Conservation (phyloP, 306 rosid genomes). For the Trifolium subterraneum region DNA sequence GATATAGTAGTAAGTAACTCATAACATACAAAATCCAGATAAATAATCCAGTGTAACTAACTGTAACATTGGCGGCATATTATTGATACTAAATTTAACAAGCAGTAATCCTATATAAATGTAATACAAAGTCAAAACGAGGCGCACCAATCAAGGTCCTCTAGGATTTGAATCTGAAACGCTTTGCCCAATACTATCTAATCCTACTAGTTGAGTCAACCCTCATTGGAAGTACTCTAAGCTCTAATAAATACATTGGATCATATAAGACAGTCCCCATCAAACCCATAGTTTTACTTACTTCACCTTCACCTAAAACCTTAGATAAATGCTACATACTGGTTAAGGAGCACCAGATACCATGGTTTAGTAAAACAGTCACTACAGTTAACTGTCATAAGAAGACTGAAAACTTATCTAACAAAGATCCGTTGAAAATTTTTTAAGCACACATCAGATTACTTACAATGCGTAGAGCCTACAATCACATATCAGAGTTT, state of each 20-base stretch:
- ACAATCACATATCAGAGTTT: conserved; percentile 12
- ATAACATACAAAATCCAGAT: neutral
- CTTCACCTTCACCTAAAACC: conserved; percentile 15
- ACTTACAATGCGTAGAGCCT: conserved; percentile 22
- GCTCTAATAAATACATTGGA: neutral
- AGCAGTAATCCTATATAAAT: neutral
- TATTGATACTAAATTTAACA: neutral
- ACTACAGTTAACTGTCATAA: too few species aligned
- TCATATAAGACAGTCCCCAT: neutral
- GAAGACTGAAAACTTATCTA: conserved; percentile 30
- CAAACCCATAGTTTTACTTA: conserved; percentile 3
- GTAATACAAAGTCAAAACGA: too few species aligned
- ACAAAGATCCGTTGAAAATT: conserved; percentile 20
- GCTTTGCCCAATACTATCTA: neutral
- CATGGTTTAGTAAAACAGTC: too few species aligned
- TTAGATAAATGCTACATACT: conserved; percentile 28
- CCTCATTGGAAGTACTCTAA: neutral
- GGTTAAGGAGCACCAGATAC: conserved; percentile 15
- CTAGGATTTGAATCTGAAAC: conserved; percentile 12
- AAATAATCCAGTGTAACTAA: neutral
- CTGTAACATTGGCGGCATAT: neutral
- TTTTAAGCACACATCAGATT: conserved; percentile 20
- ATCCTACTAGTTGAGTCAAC: conserved; percentile 10
- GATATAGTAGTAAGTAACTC: neutral
- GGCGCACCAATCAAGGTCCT: neutral